These are phyloP conservation scores for Aspergillus diversus DNA, from an alignment of 495 filamentous ascomycete species.

Conservation along the genomic window DNA sequence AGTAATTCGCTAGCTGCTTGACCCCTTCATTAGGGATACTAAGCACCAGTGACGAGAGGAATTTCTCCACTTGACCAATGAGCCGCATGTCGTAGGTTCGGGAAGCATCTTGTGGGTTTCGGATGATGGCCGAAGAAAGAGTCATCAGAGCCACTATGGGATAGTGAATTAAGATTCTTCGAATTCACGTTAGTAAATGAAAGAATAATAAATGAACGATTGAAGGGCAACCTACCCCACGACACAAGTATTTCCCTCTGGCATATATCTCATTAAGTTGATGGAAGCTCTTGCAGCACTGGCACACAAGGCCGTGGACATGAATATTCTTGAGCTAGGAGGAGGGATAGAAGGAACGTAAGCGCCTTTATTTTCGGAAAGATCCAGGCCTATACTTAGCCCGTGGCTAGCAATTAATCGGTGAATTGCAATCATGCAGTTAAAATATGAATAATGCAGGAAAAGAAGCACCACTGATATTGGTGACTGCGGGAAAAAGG, in stretches of 20 bases:
- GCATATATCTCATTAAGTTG: slow-evolving; percentile 23
- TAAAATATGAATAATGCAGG: slow-evolving; percentile 25
- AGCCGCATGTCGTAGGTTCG: slow-evolving; percentile 21
- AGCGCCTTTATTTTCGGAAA: slow-evolving; percentile 9
- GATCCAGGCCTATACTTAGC: slow-evolving; percentile 9
- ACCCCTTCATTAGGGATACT: slow-evolving; percentile 18
- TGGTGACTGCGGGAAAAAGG: slow-evolving; percentile 5
- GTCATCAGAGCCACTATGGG: slow-evolving; percentile 26
- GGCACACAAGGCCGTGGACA: slow-evolving; percentile 22
- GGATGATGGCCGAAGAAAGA: slow-evolving; percentile 25
- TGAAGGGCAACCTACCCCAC: slow-evolving; percentile 18
- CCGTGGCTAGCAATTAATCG: slow-evolving; percentile 16
- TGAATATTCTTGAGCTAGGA: slow-evolving; percentile 18
- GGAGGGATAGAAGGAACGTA: background rate
- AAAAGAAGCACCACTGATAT: slow-evolving; percentile 17
- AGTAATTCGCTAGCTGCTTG: slow-evolving; percentile 17
- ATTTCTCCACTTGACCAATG: slow-evolving; percentile 25
- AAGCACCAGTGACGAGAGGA: slow-evolving; percentile 14
- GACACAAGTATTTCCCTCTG: slow-evolving; percentile 16
- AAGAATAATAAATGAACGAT: background rate
- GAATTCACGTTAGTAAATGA: background rate
- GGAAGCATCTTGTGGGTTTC: slow-evolving; percentile 21
- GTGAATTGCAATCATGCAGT: slow-evolving; percentile 30
- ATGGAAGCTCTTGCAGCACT: slow-evolving; percentile 28
- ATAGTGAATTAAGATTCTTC: slow-evolving; percentile 24